Base-by-base conservation (phyloP, 2,329 filamentous ascomycete species). In the Sordariomycetes sp. region DNA sequence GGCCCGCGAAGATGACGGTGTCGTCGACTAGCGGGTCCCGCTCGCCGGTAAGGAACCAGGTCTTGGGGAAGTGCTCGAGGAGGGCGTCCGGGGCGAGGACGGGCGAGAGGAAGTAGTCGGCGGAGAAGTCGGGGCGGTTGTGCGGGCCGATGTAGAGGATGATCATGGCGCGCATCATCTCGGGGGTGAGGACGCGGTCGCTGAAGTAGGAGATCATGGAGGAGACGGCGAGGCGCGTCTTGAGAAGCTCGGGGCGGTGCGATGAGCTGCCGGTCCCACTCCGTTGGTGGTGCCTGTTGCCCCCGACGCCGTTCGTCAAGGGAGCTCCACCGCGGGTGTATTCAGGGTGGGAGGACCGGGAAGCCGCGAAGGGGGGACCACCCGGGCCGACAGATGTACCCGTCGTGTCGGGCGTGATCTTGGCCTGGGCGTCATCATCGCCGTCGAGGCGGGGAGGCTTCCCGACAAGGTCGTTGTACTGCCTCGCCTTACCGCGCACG, bases 151-250 rank as follows among this genome's bases (percentile, higher is more conserved):
- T 89, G 70, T 99, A 99, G 3, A 99, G 79, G 63, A 99, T 96
- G 63, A 99, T 96, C 92, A 99, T 97, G 62, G 92, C 90, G 35
- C 94, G 88, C 88, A 97, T 97, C 90, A 97, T 96, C 71, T 99
- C 94, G 0, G 94, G 93, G 0, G 90, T 93, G 16, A 99, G 79
- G 32, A 99, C 89, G 32, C 94, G 87, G 70, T 99, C 94, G 70
- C 96, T 94, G 71, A 97, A 96, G 72, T 97, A 97, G 0, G 93
- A 97, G 40, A 99, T 95, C 84, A 96, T 96, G n/a, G 87, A 93
- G 0, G 90, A 92, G 69, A 93, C 96, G 18, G 93, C 92, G 11
- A 99, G 81, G n/a, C 92, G 85, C 1, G 94, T 97, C 64, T 82
- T 85, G 61, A 96, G 74, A 1, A 81, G 80, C 60, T 80, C 73